Conservation (phyloP, 1,139 yeast genomes). For the Blastobotrys capitulatus region DNA sequence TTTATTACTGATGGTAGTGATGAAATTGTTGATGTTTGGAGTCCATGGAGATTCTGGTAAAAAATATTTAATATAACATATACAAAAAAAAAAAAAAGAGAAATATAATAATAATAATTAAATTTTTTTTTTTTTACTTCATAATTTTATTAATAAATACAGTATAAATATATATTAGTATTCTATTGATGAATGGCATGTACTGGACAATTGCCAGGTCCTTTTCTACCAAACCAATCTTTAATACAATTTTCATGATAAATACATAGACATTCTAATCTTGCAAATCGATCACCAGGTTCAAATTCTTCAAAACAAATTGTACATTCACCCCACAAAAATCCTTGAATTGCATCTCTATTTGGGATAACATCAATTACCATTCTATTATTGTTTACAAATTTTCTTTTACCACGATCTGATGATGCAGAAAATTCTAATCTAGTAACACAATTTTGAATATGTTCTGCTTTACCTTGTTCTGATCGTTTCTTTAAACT, state of each 20-base stretch:
- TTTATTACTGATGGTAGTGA: slow-evolving; percentile 47
- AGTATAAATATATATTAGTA: neutral
- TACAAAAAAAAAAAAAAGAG: neutral
- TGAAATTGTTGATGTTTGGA: slow-evolving; percentile 59
- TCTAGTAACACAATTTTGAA: slow-evolving; percentile 58
- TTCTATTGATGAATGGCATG: slow-evolving; percentile 44
- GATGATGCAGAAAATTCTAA: slow-evolving; percentile 68
- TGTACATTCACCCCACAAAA: slow-evolving; percentile 59
- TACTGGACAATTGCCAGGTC: slow-evolving; percentile 82
- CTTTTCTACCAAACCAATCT: slow-evolving; percentile 84
- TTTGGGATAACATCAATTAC: slow-evolving; percentile 70
- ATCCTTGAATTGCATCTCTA: slow-evolving; percentile 34
- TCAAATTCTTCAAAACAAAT: slow-evolving; percentile 85
- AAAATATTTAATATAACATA: neutral
- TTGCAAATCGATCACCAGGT: slow-evolving; percentile 84
- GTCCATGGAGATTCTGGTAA: slow-evolving; percentile 56
- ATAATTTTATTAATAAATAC: neutral
- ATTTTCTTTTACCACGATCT: slow-evolving; percentile 32
- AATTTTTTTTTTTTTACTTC: neutral
- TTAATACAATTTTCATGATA: slow-evolving; percentile 88
- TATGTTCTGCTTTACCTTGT: slow-evolving; percentile 46
- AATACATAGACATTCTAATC: slow-evolving; percentile 90
- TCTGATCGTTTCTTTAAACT: slow-evolving; percentile 37
- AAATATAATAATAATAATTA: slow-evolving; percentile 11
- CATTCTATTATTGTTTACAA: slow-evolving; percentile 54